Evolutionary conservation across 495 filamentous ascomycete genomes (phyloP), one percentile per base, ranked within the genome.

Genomic region (Talaromyces thailandensis): DNA sequence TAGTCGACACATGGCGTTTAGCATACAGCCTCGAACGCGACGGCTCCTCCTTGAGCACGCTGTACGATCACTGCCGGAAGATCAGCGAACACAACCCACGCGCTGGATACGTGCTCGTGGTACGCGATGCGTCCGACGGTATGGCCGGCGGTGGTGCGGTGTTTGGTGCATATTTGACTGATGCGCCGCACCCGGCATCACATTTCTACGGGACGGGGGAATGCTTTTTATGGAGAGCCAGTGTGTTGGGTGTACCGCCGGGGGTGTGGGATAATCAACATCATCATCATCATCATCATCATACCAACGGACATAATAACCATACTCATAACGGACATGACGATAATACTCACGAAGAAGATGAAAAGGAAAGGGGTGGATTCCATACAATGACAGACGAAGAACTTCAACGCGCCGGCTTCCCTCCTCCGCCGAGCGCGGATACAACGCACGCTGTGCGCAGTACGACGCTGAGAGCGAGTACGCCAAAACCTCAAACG

Each of bases 191-290:
- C 67, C 89, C 90, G 0, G 72, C 82, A n/a, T 68, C 89, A 0
- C 90, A 93, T 60, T 98, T 94, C 80, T 98, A 86, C 72, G 94
- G 94, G 70, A 97, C 88, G 1, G 94, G 95, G 65, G 94, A 98
- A 75, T 97, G 95, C 72, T 98, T 98, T 78, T 86, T 98, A 69
- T 98, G 94, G 94, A 88, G 91, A 43, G 89, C 92, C 2, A 85
- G 84, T 55, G 73, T 86, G 37, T 75, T 90, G 16, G 67, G 83
- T 0, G 68, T 75, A 9, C 9, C 31, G 37, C 52, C 21, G n/a
- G 23, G 43, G 31, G n/a, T 63, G 5, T 50, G 23, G 32, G 28
- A 23, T 45, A 16, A 57, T 56, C 18, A 56, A 1, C 18, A 57
- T 14, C 16, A 21, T 35, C 35, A 35, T 4, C 8, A 35, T 29